Conservation (phyloP, 441 rosid genomes). For the Eruca vesicaria region DNA sequence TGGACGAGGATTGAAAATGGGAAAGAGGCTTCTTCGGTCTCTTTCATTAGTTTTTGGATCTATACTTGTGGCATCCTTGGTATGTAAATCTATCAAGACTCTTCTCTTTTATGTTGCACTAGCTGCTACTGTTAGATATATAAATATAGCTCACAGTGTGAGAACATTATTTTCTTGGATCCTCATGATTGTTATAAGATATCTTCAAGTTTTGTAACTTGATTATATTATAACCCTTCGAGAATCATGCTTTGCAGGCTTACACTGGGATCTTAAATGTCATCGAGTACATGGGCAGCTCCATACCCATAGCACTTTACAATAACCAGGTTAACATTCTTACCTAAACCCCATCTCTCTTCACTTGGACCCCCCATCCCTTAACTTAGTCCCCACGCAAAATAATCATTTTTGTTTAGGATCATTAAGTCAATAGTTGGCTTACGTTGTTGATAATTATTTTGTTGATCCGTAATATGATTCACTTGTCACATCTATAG, state of each 20-base stretch:
- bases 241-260: slow-evolving; percentile 54
- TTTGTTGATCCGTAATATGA: too few species aligned
- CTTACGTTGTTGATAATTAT: slow-evolving; percentile 9
- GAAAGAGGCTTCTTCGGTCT: slow-evolving; percentile 88
- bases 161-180: background rate
- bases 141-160: background rate
- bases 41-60: slow-evolving; percentile 85
- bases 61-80: slow-evolving; percentile 85
- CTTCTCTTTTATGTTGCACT: background rate
- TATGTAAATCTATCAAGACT: slow-evolving; percentile 36
- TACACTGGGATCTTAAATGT: slow-evolving; percentile 76
- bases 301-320: slow-evolving; percentile 68
- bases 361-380: background rate
- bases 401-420: background rate
- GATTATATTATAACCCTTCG: background rate
- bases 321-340: slow-evolving; percentile 69
- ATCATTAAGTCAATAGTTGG: background rate
- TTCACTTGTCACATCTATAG: too few species aligned
- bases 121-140: background rate
- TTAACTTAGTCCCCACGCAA: background rate
- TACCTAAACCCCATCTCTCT: background rate
- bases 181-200: background rate
- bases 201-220: background rate
- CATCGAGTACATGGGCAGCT: slow-evolving; percentile 59
- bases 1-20: slow-evolving; percentile 70